Base-by-base conservation (phyloP, 164 flowering plant genomes). In the Stephania yunnanensis region DNA sequence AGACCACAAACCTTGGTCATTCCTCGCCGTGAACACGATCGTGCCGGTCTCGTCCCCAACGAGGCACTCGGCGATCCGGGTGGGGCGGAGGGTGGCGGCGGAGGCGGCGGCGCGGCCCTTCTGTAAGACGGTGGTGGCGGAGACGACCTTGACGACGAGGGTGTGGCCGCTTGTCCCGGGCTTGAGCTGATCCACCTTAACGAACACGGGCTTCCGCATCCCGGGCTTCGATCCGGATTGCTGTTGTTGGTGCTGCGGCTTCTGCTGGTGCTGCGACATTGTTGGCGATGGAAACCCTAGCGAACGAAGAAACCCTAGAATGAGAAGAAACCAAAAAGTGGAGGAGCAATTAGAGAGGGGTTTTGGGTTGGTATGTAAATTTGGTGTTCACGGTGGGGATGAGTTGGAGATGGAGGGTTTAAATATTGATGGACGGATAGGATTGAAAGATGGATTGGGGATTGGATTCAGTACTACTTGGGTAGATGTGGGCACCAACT, bases 31-130 rank as follows among this genome's bases (percentile, higher is more conserved):
- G 82, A 88, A 88, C 66, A 84, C 65, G 17, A 87, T 89, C 36
- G 80, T 55, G 8, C 88, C 92, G 29, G 89, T 89, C 70, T 87
- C 90, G 25, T 88, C 91, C 8, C 91, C 90, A 44, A 88, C 82
- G 55, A 87, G 84, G 69, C 91, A 88, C 83, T 88, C 91, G 55
- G 88, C 80, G 73, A 88, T 87, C 30, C 87, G 86, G 70, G 83
- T 53, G 0, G 83, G 85, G 11, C 82, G 86, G 9, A 72, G 69
- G 5, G 78, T 82, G 42, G 42, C 19, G 81, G 87, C 25, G 42
- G 25, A 25, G 25, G 85, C 68, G 61, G 80, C 77, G 30, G 83
- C 75, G 10, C 87, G 82, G 22, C 80, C 79, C 75, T 82, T 82
- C 70, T 81, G 81, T 61, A 78, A 55, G 31, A 89, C 86, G 12